Base-by-base conservation (phyloP, 2,329 filamentous ascomycete species). In the Cladophialophora carrionii region DNA sequence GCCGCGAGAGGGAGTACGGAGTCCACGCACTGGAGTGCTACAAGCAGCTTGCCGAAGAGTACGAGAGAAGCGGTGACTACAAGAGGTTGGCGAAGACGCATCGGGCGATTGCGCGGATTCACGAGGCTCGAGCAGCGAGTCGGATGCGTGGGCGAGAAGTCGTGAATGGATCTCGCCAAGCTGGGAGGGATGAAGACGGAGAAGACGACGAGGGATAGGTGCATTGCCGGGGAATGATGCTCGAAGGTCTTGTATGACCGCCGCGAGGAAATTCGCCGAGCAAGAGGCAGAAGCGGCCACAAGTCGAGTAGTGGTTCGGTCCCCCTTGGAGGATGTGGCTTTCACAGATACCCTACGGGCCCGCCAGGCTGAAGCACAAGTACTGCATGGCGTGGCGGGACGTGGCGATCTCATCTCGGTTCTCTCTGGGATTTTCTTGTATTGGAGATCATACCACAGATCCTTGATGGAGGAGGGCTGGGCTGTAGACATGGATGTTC, bases 1-100 rank as follows among this genome's bases (percentile, higher is more conserved):
- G 64, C 3, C 62, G 67, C 14, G 69, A 69, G 43, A 67, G 64
- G 49, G 66, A 70, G 49, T 70, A 89, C 34, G 70, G 70, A n/a
- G 66, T 68, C 2, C 69, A 73, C 3, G 77, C 76, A 31, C 80
- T 99, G 49, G 85, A 87, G 5, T 91, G 91, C 2, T 98, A 99
- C 78, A 90, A 90, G 74, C 94, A 99, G 77, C 87, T 99, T 58
- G 90, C 93, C 55, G 79, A 82, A n/a, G 92, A 98, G 77, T 99
- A 98, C 75, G 92, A 96, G 79, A 87, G 85, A 70, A 96, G 92
- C 66, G 80, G 90, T 0, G 95, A 99, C 78, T 97, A 96, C 72
- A 84, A 89, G 37, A 97, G 99, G 78, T 84, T 99, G 26, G 93
- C 95, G 0, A 86, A 93, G 67, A 90, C 93, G 0, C 90, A 97